Evolutionary conservation across 441 rosid genomes (phyloP).

Genomic region (Lepidium campestre): DNA sequence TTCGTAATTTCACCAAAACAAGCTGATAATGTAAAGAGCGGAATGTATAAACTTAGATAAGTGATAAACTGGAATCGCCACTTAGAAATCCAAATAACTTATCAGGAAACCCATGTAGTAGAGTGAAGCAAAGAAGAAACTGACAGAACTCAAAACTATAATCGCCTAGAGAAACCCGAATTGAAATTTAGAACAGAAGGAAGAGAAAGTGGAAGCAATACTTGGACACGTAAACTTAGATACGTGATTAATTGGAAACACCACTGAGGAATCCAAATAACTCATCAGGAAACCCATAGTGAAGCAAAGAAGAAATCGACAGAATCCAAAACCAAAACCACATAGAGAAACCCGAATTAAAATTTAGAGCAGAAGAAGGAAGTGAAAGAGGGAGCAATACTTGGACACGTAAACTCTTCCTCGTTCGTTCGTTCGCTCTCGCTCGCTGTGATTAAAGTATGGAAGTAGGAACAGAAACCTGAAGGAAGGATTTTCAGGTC

Average conservation of each 20-base stretch:
- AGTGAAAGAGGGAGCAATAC: neutral
- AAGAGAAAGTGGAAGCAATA: neutral
- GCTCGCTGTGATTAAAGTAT: neutral
- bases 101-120: neutral
- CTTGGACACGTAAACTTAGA: neutral
- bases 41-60: neutral
- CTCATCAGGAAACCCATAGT: neutral
- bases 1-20: neutral
- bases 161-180: neutral
- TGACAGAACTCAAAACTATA: neutral
- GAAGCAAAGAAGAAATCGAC: neutral
- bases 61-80: neutral
- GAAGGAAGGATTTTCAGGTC: neutral
- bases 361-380: neutral
- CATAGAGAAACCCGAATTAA: neutral
- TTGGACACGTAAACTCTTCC: neutral
- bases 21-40: neutral
- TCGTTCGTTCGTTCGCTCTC: neutral
- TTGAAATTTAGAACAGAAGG: neutral
- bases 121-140: neutral
- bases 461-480: neutral
- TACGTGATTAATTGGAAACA: neutral
- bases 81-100: neutral
- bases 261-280: neutral
- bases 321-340: neutral